A percentile compares a stretch with the other conserved stretches of the same genome.
These are phyloP conservation scores for Neurospora discreta DNA, from an alignment of 495 filamentous ascomycete genomes.

Conservation along the genomic window DNA sequence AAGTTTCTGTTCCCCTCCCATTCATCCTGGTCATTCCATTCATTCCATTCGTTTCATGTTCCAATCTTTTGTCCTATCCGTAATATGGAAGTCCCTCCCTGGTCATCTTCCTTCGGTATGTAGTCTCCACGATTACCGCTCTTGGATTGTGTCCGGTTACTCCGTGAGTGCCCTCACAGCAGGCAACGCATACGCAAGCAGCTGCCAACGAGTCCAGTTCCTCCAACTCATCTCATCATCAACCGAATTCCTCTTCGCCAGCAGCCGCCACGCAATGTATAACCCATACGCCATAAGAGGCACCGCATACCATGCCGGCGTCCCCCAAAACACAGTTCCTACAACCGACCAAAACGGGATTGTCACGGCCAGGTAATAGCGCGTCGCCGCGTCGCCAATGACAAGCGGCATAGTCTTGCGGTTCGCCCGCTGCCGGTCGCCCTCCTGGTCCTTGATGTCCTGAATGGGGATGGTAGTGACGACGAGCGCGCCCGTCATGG, in stretches of 20 bases:
- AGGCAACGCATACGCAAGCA: neutral
- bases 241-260: neutral
- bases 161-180: neutral
- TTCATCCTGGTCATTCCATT: neutral
- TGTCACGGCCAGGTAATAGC: too few relatives aligned
- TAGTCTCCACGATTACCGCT: neutral
- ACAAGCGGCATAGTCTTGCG: too few relatives aligned
- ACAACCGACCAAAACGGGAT: too few relatives aligned
- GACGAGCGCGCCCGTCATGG: constrained; percentile 32
- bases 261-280: neutral
- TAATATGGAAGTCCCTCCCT: neutral
- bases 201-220: neutral
- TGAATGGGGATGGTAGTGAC: constrained; percentile 43
- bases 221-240: neutral
- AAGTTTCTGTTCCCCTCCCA: neutral
- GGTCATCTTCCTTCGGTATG: neutral
- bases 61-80: neutral
- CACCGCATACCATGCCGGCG: neutral
- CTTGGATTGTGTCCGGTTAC: neutral
- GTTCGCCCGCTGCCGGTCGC: too few relatives aligned
- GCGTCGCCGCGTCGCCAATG: too few relatives aligned
- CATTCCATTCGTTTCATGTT: neutral
- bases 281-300: neutral
- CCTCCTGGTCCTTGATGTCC: too few relatives aligned
- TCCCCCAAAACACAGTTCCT: too few relatives aligned